A percentile compares a stretch with the other conserved stretches of the same genome.
Evolutionary conservation across 2,329 filamentous ascomycete species (phyloP).

Genomic region (Aspergillus hortae): DNA sequence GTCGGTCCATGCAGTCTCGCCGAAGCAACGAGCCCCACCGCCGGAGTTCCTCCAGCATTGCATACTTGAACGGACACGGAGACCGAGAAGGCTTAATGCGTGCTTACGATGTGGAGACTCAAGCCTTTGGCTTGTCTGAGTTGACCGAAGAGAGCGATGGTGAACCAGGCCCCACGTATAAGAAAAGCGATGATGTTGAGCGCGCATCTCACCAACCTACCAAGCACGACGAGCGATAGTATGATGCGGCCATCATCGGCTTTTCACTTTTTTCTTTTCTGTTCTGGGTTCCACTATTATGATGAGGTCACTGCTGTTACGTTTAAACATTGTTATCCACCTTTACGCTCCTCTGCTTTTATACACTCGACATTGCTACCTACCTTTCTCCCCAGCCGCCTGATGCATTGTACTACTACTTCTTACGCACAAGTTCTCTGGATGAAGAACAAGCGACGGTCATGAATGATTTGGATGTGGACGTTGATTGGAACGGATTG

Average conservation of each 20-base stretch:
- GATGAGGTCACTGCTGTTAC: slow-evolving; percentile 23
- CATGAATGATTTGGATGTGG: slow-evolving; percentile 16
- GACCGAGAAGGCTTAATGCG: slow-evolving; percentile 82
- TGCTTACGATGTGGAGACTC: slow-evolving; percentile 81
- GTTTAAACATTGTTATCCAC: slow-evolving; percentile 8
- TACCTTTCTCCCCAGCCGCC: not conserved
- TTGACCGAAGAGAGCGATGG: slow-evolving; percentile 72
- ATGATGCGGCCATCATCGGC: slow-evolving; percentile 15
- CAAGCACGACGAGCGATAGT: slow-evolving; percentile 31
- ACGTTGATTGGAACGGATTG: slow-evolving; percentile 8
- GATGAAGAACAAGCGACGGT: slow-evolving; percentile 14
- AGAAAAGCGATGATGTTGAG: slow-evolving; percentile 24
- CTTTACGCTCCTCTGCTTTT: slow-evolving; percentile 11
- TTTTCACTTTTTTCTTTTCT: slow-evolving; percentile 11
- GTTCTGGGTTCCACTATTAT: slow-evolving; percentile 15
- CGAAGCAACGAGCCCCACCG: slow-evolving; percentile 62
- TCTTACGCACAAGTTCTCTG: slow-evolving; percentile 14
- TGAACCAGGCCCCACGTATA: slow-evolving; percentile 34
- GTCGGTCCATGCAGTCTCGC: slow-evolving; percentile 87
- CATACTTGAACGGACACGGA: slow-evolving; percentile 52
- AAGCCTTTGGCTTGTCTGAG: slow-evolving; percentile 72
- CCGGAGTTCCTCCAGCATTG: slow-evolving; percentile 60
- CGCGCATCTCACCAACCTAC: slow-evolving; percentile 25
- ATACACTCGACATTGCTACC: not conserved
- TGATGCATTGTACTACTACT: slow-evolving; percentile 22